Base-by-base conservation (phyloP, 1,284 basidiomycete genomes). In the Ustilago tritici region DNA sequence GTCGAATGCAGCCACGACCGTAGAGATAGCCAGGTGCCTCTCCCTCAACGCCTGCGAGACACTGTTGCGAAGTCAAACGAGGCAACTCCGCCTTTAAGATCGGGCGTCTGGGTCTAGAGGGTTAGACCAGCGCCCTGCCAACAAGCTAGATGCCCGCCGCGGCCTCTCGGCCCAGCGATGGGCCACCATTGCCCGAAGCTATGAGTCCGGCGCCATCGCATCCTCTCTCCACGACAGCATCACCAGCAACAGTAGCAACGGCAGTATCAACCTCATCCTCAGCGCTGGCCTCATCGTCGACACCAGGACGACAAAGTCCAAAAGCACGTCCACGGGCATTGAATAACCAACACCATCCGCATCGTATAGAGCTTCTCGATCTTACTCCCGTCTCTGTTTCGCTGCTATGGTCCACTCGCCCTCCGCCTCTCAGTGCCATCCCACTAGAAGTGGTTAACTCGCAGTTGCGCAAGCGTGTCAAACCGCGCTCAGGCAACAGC, bases 381-480 rank as follows among this genome's bases (percentile, higher is more conserved):
- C 62, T 83, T 40, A 81, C 80, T 2, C 80, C 82, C 19, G 77
- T 83, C 43, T 82, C 81, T 12, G 73, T 82, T 10, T 79, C 82
- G 1, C 32, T 82, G n/a, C 69, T 80, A 43, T 81, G 80, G 78
- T 82, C 82, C 23, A 76, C 70, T 8, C 67, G 81, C 8, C 82
- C 82, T 10, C 75, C 79, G n/a, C 82, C 82, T 10, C 71, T 83
- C 60, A 77, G 70, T 50, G 74, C 78, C 3, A 74, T 82, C 19
- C 78, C 78, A 3, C 65, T 69, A 43, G 72, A 73, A 41, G 61
- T 71, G 12, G 58, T 72, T 69, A 78, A 66, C 50, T 66, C 67
- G 0, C 76, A 71, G 47, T 60, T 78, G 4, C 67, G 76, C 23
- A 75, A 78, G 47, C 65, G 76, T 9, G 55, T 68, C 50, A 70